Evolutionary conservation across 176 grass and related monocot species (phyloP).

Genomic region (Calamus simplicifolius): DNA sequence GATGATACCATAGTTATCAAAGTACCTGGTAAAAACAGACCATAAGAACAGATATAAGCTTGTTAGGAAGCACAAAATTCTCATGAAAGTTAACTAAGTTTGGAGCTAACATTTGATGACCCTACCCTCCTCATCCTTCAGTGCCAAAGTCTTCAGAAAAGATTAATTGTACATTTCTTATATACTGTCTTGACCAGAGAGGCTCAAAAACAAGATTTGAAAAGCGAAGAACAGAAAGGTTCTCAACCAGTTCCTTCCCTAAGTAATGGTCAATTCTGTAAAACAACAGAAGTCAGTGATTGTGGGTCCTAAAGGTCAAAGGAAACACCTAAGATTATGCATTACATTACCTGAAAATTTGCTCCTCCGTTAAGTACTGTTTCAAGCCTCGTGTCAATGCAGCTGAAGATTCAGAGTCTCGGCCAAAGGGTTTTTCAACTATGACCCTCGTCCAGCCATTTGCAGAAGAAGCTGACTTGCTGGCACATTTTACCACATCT

Average conservation of each 20-base stretch:
- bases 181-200: conserved; percentile 93
- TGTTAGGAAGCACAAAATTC: too few relatives aligned
- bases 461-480: conserved; percentile 61
- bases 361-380: conserved; percentile 78
- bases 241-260: conserved; percentile 88
- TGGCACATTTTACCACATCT: conserved; percentile 93
- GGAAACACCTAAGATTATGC: background rate
- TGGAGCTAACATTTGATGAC: conserved; percentile 6
- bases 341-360: conserved; percentile 73
- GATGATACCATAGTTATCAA: conserved; percentile 89
- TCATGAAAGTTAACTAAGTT: too few relatives aligned
- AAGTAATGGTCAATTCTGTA: conserved; percentile 87
- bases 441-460: conserved; percentile 95
- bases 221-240: conserved; percentile 84
- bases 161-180: conserved; percentile 84
- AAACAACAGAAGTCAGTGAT: conserved; percentile 10
- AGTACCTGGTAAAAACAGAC: conserved; percentile 53
- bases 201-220: conserved; percentile 96
- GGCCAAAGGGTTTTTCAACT: conserved; percentile 96
- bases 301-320: background rate
- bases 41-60: conserved; percentile 12
- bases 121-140: conserved; percentile 86
- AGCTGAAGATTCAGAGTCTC: conserved; percentile 81
- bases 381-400: conserved; percentile 84
- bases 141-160: conserved; percentile 94